Conservation (phyloP, 495 filamentous ascomycete genomes). For the Xylaria bambusicola region DNA sequence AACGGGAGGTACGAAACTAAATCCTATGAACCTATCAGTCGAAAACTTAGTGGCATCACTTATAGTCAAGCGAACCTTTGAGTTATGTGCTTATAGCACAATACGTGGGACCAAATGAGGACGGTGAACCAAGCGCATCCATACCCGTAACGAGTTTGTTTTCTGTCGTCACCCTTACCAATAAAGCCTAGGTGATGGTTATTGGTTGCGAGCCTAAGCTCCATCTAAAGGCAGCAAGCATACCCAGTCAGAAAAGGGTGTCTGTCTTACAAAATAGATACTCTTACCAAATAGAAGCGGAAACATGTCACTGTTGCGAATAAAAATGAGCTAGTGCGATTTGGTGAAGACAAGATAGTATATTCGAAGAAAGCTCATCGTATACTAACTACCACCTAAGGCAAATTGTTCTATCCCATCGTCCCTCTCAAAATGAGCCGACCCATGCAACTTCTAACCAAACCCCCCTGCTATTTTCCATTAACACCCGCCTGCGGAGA, state of each 20-base stretch:
- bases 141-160: too few relatives aligned
- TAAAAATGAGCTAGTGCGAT: not conserved
- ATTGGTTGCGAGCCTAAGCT: not conserved
- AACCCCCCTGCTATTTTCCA: conserved; percentile 2
- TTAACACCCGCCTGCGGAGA: conserved; percentile 12
- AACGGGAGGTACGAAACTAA: too few relatives aligned
- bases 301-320: not conserved
- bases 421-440: not conserved
- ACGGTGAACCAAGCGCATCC: too few relatives aligned
- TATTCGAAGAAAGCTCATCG: not conserved
- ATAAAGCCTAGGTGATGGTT: not conserved
- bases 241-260: not conserved
- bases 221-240: not conserved
- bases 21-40: too few relatives aligned
- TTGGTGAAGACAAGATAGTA: not conserved
- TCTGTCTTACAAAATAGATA: not conserved
- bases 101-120: too few relatives aligned
- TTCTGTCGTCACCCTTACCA: not conserved
- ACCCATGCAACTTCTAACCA: not conserved
- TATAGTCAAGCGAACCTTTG: too few relatives aligned
- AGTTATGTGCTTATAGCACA: too few relatives aligned
- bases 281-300: not conserved
- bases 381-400: conserved; percentile 5
- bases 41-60: too few relatives aligned
- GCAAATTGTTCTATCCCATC: conserved; percentile 12